Evolutionary conservation across 2,329 filamentous ascomycete species (phyloP), one percentile per base, ranked within the genome.

Genomic region (Paracorniculantispora psalliotae): DNA sequence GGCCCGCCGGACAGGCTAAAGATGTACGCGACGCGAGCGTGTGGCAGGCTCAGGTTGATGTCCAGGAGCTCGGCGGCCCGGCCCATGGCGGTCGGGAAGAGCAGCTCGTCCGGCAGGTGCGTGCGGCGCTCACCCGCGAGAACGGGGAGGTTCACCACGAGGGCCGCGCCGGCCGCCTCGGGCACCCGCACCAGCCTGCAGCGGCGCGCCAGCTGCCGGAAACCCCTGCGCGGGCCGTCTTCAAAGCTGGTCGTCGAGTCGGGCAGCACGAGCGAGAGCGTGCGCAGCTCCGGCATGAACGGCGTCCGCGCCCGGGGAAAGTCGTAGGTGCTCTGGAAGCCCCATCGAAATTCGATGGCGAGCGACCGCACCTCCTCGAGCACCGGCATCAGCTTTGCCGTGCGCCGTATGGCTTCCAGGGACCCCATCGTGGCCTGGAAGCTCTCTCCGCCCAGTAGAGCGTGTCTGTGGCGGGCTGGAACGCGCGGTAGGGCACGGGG

Each of bases 361-460:
- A 49, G 46, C 17, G 25, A 33, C 26, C 12, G 7, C 15, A 49
- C 46, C 2, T 7, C 17, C 7, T 5, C 26, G 4, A 49, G 26
- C 13, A 30, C 46, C 12, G 43, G 21, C 21, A 26, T 25, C 21
- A 6, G 17, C 21, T 3, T 7, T 2, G 12, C 21, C 1, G 21
- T 26, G n/a, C n/a, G 6, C 8, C 8, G 17, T 8, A 30, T 9
- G 3, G 12, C n/a, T 4, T 6, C 28, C 15, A 12, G 1, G 15
- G 10, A 1, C 12, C 12, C 1, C 44, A 15, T 17, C 9, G 26
- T 21, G 3, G 28, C 47, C 9, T 23, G 8, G 26, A 49, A 6
- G 47, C 17, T 49, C 47, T 49, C 47, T 26, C 47, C 28, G 47
- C 28, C 47, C 47, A 49, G 50, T 53, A 53, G 21, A 53, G 30